Conservation (phyloP, 1,139 yeast genomes). For the Hyphopichia burtonii region DNA sequence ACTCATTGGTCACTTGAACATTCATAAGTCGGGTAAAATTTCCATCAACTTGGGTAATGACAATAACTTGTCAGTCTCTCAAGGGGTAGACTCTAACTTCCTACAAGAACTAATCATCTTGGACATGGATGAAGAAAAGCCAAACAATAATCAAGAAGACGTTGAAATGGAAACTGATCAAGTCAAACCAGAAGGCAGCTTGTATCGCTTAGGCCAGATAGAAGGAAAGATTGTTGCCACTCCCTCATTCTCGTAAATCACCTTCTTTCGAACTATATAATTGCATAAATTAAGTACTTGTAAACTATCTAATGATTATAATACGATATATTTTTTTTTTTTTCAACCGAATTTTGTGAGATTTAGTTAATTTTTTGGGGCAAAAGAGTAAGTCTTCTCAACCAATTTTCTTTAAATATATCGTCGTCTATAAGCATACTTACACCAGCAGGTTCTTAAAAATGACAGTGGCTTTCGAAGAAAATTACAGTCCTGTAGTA, state of each 20-base stretch:
- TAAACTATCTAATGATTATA: not conserved
- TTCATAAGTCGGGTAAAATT: constrained; percentile 80
- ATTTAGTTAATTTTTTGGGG: not conserved
- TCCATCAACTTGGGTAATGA: constrained; percentile 70
- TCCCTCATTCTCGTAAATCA: constrained; percentile 22
- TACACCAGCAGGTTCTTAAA: too few relatives aligned
- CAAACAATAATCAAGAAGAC: constrained; percentile 16
- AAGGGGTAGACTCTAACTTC: constrained; percentile 73
- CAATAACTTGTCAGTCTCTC: constrained; percentile 63
- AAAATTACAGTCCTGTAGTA: not conserved
- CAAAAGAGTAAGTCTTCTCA: not conserved
- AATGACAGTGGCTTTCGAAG: not conserved
- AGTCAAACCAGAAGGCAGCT: constrained; percentile 28
- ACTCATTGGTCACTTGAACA: constrained; percentile 65
- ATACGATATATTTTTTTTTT: not conserved
- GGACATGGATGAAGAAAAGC: constrained; percentile 22
- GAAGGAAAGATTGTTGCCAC: constrained; percentile 56
- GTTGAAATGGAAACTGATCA: constrained; percentile 37
- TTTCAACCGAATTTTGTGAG: not conserved
- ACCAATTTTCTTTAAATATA: not conserved
- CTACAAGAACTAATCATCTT: constrained; percentile 73
- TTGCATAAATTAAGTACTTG: not conserved
- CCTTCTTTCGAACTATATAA: not conserved
- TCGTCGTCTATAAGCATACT: too few relatives aligned
- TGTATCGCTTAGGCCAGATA: constrained; percentile 62